These are phyloP conservation scores for Agaricus sinodeliciosus DNA, from an alignment of 768 basidiomycete genomes.

Conservation along the genomic window DNA sequence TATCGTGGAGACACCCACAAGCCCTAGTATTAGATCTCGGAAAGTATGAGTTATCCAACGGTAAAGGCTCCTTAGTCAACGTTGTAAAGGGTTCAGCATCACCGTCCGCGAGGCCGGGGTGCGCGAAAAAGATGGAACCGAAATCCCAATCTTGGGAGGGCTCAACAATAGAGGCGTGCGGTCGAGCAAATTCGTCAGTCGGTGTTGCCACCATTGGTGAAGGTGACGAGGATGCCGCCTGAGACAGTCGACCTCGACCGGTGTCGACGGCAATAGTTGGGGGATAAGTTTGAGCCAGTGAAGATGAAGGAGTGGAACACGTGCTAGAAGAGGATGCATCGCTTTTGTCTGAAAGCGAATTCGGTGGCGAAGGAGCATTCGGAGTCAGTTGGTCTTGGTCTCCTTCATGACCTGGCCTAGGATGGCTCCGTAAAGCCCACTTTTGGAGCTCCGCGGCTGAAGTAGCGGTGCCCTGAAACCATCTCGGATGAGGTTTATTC, in stretches of 20 bases:
- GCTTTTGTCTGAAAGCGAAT: constrained; percentile 25
- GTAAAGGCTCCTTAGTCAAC: constrained; percentile 11
- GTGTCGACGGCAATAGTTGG: constrained; percentile 17
- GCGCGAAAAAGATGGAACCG: constrained; percentile 33
- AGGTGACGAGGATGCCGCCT: constrained; percentile 24
- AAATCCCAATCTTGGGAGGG: constrained; percentile 34
- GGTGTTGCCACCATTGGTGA: constrained; percentile 39
- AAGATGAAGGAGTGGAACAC: constrained; percentile 12
- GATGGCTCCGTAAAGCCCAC: constrained; percentile 19
- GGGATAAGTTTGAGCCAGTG: constrained; percentile 15
- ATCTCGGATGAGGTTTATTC: constrained; percentile 67
- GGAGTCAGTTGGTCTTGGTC: constrained; percentile 14
- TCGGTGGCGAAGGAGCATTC: constrained; percentile 22
- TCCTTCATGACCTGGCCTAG: constrained; percentile 14
- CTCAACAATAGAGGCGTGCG: constrained; percentile 23
- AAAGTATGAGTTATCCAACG: constrained; percentile 19
- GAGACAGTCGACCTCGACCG: constrained; percentile 22
- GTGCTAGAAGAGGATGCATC: constrained; percentile 13
- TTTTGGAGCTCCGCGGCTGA: constrained; percentile 25
- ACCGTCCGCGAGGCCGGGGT: constrained; percentile 21
- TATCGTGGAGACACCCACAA: constrained; percentile 55
- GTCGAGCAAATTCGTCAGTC: constrained; percentile 33
- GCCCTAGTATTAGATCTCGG: constrained; percentile 28
- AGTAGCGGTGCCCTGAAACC: constrained; percentile 39
- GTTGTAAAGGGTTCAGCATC: constrained; percentile 16